Percentiles rank a stretch among this genome's conserved stretches.
phyloP scores from a whole-genome alignment of 2,329 filamentous ascomycete genomes.

The Fusarium newnesense region DNA sequence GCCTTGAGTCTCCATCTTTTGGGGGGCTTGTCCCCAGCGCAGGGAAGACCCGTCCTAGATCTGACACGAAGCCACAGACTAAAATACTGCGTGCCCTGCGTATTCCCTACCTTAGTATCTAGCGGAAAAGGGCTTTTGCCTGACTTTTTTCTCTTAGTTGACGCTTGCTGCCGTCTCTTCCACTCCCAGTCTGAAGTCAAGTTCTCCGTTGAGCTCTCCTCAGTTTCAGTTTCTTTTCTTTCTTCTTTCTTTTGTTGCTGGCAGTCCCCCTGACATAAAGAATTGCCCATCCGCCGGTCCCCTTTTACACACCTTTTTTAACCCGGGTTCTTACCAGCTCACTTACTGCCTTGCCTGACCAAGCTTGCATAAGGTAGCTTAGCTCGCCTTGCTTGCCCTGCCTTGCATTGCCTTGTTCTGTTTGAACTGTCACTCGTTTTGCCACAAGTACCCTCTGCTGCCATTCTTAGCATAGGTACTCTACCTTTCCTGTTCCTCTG shows the following conservation, averaged over 20 bases:
- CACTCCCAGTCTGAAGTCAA: not conserved
- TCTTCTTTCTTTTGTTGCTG: not conserved
- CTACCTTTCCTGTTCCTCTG: not conserved
- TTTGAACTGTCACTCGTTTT: conserved; percentile 14
- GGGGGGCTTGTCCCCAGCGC: conserved; percentile 33
- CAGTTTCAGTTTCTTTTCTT: conserved; percentile 4
- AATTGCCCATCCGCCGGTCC: conserved; percentile 20
- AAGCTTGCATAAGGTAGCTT: conserved; percentile 13
- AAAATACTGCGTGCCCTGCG: conserved; percentile 36
- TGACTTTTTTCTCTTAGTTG: conserved; percentile 22
- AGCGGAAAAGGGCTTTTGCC: conserved; percentile 28
- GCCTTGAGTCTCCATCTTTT: conserved; percentile 20
- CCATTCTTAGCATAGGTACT: conserved; percentile 41
- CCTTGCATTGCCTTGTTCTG: conserved; percentile 10
- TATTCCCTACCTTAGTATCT: not conserved
- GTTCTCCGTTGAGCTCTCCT: conserved; percentile 2
- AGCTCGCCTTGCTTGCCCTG: conserved; percentile 3
- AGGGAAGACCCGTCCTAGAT: conserved; percentile 45
- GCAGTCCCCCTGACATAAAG: conserved; percentile 19
- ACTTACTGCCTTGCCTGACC: not conserved
- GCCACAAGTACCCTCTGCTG: conserved; percentile 34
- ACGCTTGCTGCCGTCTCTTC: conserved; percentile 20
- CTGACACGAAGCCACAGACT: conserved; percentile 45
- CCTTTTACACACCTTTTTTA: conserved; percentile 12
- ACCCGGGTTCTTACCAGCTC: not conserved